Conservation (phyloP, 2,329 filamentous ascomycete species). For the Scorias spongiosa region DNA sequence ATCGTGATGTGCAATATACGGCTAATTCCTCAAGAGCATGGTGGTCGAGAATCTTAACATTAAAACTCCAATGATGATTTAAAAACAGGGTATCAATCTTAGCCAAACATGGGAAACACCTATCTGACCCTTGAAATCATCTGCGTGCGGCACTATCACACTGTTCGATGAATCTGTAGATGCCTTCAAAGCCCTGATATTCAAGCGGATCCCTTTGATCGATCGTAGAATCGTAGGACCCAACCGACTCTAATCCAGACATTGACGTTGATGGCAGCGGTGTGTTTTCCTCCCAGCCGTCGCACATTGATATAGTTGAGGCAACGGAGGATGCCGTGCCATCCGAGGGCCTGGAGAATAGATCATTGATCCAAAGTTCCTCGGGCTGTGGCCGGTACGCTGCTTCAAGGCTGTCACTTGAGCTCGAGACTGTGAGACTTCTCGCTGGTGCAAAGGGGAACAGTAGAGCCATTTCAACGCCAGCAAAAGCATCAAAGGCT, state of each 20-base stretch:
- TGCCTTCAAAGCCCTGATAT: conserved; percentile 49
- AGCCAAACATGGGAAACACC: not conserved
- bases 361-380: conserved; percentile 36
- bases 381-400: conserved; percentile 11
- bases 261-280: conserved; percentile 2
- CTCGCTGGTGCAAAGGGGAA: conserved; percentile 65
- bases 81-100: not conserved
- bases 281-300: too few species aligned
- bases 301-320: not conserved
- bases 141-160: conserved; percentile 32
- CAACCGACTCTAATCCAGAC: conserved; percentile 44
- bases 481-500: conserved; percentile 53
- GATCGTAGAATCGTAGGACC: conserved; percentile 32
- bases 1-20: too few species aligned
- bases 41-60: too few species aligned
- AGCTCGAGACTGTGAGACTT: conserved; percentile 28
- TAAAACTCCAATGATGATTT: too few species aligned
- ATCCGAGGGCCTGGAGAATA: conserved; percentile 29
- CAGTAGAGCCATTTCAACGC: conserved; percentile 57
- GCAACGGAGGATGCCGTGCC: conserved; percentile 7
- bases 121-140: not conserved
- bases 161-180: conserved; percentile 50
- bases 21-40: too few species aligned
- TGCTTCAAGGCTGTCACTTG: conserved; percentile 9
- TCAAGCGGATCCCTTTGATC: conserved; percentile 32